These are phyloP conservation scores for Coriaria nepalensis DNA, from an alignment of 306 rosid genomes.

Conservation along the genomic window DNA sequence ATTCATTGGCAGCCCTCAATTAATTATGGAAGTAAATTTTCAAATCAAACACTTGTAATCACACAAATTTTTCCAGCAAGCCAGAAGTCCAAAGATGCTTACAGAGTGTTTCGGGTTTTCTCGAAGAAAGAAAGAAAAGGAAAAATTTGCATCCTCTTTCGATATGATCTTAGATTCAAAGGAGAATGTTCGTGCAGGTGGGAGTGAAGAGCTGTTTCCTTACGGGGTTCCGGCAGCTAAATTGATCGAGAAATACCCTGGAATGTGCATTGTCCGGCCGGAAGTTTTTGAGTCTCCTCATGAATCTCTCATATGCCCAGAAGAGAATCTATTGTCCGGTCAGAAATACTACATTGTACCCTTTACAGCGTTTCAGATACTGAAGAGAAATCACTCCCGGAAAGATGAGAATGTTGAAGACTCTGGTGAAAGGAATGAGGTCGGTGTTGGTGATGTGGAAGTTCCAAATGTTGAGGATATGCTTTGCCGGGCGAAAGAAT, in stretches of 20 bases:
- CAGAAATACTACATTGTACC: conserved; percentile 46
- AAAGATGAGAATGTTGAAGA: conserved; percentile 1
- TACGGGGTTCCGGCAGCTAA: conserved; percentile 35
- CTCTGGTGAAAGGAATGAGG: conserved; percentile 2
- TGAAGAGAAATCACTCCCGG: conserved; percentile 8
- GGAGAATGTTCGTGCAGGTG: conserved; percentile 32
- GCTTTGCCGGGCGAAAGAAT: conserved; percentile 28
- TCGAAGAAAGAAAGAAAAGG: no score
- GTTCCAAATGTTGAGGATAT: conserved; percentile 14
- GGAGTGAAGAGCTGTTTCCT: conserved; percentile 37
- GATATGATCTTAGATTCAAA: conserved; percentile 20
- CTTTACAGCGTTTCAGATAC: conserved; percentile 29
- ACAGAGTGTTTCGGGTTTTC: no score
- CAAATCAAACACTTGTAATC: no score
- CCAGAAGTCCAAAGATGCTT: no score
- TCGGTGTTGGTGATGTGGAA: conserved; percentile 16
- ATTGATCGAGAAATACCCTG: conserved; percentile 54
- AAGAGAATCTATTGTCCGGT: conserved; percentile 44
- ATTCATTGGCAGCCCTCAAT: no score
- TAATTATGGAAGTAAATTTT: no score
- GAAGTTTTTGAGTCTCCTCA: conserved; percentile 61
- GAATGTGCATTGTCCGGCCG: conserved; percentile 45
- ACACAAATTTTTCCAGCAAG: no score
- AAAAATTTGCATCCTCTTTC: conserved; percentile 1
- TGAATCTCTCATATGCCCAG: conserved; percentile 33